Percentiles rank a stretch among this genome's conserved stretches.
Evolutionary conservation across 2,329 filamentous ascomycete genomes (phyloP).

Genomic region (Pseudogymnoascus sp.): DNA sequence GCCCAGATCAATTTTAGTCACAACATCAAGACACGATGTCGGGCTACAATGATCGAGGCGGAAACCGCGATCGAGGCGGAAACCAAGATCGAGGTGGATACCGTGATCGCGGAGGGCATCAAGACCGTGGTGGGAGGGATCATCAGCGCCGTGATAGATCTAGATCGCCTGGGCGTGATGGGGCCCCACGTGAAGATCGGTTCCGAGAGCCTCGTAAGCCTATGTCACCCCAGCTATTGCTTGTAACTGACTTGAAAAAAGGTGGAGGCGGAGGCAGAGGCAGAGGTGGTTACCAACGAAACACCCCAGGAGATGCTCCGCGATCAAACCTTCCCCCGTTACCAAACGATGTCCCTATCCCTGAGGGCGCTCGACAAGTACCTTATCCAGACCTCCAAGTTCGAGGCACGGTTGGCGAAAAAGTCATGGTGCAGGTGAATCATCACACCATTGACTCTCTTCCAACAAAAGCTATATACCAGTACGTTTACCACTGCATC

Average conservation of each 20-base stretch:
- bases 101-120: neutral
- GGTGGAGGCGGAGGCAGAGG: neutral
- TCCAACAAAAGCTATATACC: neutral
- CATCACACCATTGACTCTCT: conserved; percentile 4
- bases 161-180: neutral
- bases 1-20: neutral
- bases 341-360: neutral
- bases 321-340: conserved; percentile 14
- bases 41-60: neutral
- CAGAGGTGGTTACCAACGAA: conserved; percentile 10
- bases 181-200: neutral
- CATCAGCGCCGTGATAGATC: neutral
- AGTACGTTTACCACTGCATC: neutral
- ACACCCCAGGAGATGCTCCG: conserved; percentile 22
- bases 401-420: neutral
- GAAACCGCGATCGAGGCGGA: neutral
- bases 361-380: neutral
- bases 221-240: neutral
- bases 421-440: neutral
- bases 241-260: neutral
- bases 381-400: neutral
- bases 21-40: neutral
- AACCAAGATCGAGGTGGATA: neutral
- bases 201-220: conserved; percentile 7
- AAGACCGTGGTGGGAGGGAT: neutral